These are phyloP conservation scores for Huiozyma sinensis DNA, from an alignment of 805 yeast genomes.

Conservation along the genomic window DNA sequence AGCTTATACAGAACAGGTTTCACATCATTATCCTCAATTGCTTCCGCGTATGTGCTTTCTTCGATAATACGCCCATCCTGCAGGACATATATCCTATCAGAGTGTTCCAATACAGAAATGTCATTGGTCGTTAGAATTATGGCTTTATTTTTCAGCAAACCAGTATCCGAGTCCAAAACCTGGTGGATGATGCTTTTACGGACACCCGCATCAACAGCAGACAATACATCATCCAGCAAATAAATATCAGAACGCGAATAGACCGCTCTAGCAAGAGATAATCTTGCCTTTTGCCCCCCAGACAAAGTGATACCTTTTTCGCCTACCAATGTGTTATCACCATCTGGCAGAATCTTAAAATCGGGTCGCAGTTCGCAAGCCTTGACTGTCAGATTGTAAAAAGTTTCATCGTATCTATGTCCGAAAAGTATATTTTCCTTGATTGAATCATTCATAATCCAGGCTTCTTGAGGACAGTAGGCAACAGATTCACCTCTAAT, in stretches of 20 bases:
- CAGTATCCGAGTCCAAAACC: conserved; percentile 35
- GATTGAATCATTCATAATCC: conserved; percentile 42
- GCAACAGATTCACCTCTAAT: conserved; percentile 34
- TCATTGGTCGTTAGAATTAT: conserved; percentile 50
- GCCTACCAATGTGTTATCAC: conserved; percentile 45
- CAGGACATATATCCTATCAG: conserved; percentile 52
- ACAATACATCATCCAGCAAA: conserved; percentile 52
- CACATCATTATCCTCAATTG: conserved; percentile 8
- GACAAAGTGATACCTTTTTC: conserved; percentile 52
- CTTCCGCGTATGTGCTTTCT: conserved; percentile 41
- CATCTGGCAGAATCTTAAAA: conserved; percentile 39
- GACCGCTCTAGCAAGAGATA: conserved; percentile 59
- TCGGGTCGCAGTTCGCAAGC: conserved; percentile 44
- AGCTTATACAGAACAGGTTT: conserved; percentile 26
- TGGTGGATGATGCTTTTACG: conserved; percentile 42
- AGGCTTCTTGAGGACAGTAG: conserved; percentile 50
- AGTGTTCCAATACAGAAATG: conserved; percentile 42
- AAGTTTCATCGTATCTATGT: conserved; percentile 32
- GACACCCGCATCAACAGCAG: conserved; percentile 69
- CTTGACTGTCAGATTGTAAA: conserved; percentile 33
- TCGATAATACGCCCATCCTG: conserved; percentile 47
- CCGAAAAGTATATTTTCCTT: conserved; percentile 45
- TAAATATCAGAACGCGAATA: conserved; percentile 50
- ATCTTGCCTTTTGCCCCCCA: conserved; percentile 56
- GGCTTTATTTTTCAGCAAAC: conserved; percentile 42